Base-by-base conservation (phyloP, 2,329 filamentous ascomycete species). In the Colletotrichum agaves region DNA sequence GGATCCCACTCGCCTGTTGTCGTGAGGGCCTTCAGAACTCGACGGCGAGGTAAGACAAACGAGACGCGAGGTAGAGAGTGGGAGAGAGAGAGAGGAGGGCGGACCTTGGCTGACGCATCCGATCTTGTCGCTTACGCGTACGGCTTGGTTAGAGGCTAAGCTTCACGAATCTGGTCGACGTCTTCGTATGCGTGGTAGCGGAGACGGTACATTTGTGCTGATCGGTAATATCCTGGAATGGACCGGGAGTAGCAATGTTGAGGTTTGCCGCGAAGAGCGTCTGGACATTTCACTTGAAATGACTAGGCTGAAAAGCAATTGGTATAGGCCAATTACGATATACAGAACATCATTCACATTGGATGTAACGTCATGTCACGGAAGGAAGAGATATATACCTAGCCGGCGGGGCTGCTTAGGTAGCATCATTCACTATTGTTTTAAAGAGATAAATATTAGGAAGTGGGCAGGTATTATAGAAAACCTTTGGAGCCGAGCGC, bases 71-170 rank as follows among this genome's bases (percentile, higher is more conserved):
- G 13, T 11, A 12, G 21, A 13, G 21, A 10, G 2, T 17, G 63
- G 31, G 44, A 39, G 41, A 8, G n/a, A n/a, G n/a, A 8, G 15
- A 50, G 5, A 50, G n/a, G 47, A 31, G 23, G 21, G 13, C 71
- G 19, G 71, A 83, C 81, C 83, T 78, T 85, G 83, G 3, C 83
- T 83, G 1, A 83, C 74, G 62, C 77, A 78, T 71, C 84, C 78
- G 47, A 87, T 85, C 3, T 74, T 73, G 72, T 86, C 79, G 1
- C 81, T 84, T 10, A 86, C 73, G 1, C 84, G 81, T 13, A 85
- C 81, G 2, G 83, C 81, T 66, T 86, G 84, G 69, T 74, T 82
- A n/a, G 73, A 85, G 85, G 55, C 71, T 58, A 50, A 77, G 78
- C 0, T 72, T 71, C 33, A 81, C 49, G 5, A 71, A 50, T 67